A percentile compares a stretch with the other conserved stretches of the same genome.
Conservation (phyloP, 2,329 filamentous ascomycete genomes). For the Boeremia lycopersici region DNA sequence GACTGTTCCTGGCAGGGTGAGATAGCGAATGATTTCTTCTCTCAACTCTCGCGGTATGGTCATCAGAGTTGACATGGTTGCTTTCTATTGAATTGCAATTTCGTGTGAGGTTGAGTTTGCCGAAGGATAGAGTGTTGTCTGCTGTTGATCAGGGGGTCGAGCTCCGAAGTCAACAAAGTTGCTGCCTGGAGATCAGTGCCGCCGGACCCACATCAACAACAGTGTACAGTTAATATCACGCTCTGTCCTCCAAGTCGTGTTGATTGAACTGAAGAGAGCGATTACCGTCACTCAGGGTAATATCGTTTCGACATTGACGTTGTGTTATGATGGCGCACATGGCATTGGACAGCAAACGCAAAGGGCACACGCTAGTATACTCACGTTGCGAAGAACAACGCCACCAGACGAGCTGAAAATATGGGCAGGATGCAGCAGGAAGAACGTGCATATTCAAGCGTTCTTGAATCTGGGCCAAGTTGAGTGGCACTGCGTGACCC, state of each 20-base stretch:
- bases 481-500: neutral
- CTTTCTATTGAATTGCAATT: neutral
- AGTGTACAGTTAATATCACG: neutral
- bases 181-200: constrained; percentile 13
- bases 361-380: no score
- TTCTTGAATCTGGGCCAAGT: neutral
- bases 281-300: neutral
- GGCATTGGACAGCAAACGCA: no score
- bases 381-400: no score
- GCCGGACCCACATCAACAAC: neutral
- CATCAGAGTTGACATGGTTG: constrained; percentile 19
- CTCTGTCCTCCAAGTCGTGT: neutral
- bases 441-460: neutral
- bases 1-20: constrained; percentile 27
- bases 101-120: neutral
- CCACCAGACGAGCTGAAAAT: no score
- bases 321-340: neutral
- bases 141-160: neutral
- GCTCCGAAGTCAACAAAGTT: neutral
- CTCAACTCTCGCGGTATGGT: constrained; percentile 36
- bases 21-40: constrained; percentile 32
- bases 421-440: no score
- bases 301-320: neutral
- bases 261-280: neutral
- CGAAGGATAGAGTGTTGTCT: neutral